Evolutionary conservation across 129 eudicot genomes (phyloP), one percentile per base, ranked within the genome.

Genomic region (Helichrysum umbraculigerum): DNA sequence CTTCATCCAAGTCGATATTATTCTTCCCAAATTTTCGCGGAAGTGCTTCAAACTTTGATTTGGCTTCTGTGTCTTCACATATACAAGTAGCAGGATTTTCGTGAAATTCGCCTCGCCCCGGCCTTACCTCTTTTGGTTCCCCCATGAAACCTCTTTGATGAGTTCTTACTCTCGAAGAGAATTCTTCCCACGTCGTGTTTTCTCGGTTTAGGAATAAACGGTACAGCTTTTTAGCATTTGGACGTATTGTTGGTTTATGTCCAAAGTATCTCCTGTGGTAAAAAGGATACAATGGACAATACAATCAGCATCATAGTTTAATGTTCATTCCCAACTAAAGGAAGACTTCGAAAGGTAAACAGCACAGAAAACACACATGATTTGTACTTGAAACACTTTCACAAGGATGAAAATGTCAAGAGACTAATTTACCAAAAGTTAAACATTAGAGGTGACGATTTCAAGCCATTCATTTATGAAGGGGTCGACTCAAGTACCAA

Each of bases 241-340:
- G 97, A 2, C 95, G 97, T 33, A 91, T 87, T 4, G 97, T 91
- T 58, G 95, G 97, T 73, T 91, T 88, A 83, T 91, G 97, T 56
- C 95, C 97, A 68, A 88, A 88, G 70, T 91, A 91, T 83, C 96
- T 84, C 92, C 97, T 91, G 85, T 58, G 66, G 69, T 58, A 42
- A 29, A 62, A 39, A 57, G 64, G 47, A 59, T 60, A 64, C 68
- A 72, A 54, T 37, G n/a, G 58, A 39, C 30, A 41, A 4, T 19
- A 57, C 34, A 42, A 42, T 41, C 57, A 69, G 42, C 68, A 62
- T 21, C 69, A 33, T 25, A 29, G 39, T 73, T 54, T 73, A 44
- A 25, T 22, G 41, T 32, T 34, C 29, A 33, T 11, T 64, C n/a
- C 42, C 32, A 52, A 66, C 34, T 29, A 15, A 32, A 20, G 37